Evolutionary conservation across 2,329 filamentous ascomycete species (phyloP).

Genomic region (Chaetothyriales sp.): DNA sequence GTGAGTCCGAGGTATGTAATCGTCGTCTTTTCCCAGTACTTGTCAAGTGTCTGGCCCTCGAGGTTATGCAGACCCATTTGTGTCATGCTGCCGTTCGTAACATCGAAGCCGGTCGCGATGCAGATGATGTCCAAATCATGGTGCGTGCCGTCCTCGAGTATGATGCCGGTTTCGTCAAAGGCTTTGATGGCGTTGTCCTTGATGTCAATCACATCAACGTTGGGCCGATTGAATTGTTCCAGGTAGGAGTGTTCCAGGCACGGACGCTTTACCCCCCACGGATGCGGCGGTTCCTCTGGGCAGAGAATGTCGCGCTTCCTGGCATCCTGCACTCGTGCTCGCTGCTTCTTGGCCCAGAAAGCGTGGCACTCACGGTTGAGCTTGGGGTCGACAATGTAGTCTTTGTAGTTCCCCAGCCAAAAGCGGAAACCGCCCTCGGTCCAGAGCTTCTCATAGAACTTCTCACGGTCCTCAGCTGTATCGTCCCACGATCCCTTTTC

Average conservation of each 20-base stretch:
- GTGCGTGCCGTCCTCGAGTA: constrained; percentile 25
- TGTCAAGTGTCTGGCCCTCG: constrained; percentile 25
- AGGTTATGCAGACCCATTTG: constrained; percentile 28
- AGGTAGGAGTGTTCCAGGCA: constrained; percentile 39
- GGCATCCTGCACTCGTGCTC: constrained; percentile 38
- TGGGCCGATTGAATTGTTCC: constrained; percentile 35
- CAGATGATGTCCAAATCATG: constrained; percentile 30
- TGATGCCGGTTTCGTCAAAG: constrained; percentile 30
- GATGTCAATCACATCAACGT: constrained; percentile 36
- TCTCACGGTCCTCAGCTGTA: constrained; percentile 24
- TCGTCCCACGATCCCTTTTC: constrained; percentile 36
- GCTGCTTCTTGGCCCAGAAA: constrained; percentile 43
- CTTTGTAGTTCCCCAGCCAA: constrained; percentile 40
- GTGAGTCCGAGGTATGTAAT: constrained; percentile 31
- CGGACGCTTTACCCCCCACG: constrained; percentile 41
- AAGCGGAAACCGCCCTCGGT: constrained; percentile 44
- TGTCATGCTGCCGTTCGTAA: constrained; percentile 29
- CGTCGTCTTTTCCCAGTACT: constrained; percentile 25
- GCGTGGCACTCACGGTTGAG: constrained; percentile 42
- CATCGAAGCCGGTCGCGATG: constrained; percentile 33
- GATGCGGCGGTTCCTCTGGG: constrained; percentile 39
- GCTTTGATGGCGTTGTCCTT: constrained; percentile 23
- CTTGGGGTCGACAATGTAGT: constrained; percentile 33
- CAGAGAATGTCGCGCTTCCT: constrained; percentile 40
- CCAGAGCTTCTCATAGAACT: constrained; percentile 38